Evolutionary conservation across 1,284 basidiomycete species (phyloP).

Genomic region (Naganishia albida): DNA sequence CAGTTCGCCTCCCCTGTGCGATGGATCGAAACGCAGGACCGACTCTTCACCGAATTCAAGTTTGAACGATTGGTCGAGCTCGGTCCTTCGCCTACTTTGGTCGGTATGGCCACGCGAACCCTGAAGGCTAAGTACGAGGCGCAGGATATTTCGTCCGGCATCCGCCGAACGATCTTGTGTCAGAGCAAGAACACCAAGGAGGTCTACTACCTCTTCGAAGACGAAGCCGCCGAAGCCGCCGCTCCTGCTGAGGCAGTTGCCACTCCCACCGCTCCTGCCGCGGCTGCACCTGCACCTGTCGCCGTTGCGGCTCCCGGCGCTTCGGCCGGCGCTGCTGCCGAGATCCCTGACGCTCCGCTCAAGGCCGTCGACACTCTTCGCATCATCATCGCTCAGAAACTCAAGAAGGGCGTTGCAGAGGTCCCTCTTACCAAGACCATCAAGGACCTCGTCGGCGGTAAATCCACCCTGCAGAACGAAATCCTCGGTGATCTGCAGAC

Average conservation of each 20-base stretch:
- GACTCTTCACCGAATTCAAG: slow-evolving; percentile 81
- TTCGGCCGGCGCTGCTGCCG: slow-evolving; percentile 64
- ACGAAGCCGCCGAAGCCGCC: slow-evolving; percentile 61
- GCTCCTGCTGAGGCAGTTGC: slow-evolving; percentile 52
- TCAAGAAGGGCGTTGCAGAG: slow-evolving; percentile 91
- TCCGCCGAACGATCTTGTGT: slow-evolving; percentile 80
- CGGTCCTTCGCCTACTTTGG: slow-evolving; percentile 92
- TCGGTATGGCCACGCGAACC: slow-evolving; percentile 91
- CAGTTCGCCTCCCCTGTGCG: slow-evolving; percentile 89
- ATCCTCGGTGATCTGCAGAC: slow-evolving; percentile 89
- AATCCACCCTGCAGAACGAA: slow-evolving; percentile 97
- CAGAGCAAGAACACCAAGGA: slow-evolving; percentile 94
- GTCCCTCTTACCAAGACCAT: slow-evolving; percentile 91
- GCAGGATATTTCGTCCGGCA: slow-evolving; percentile 80
- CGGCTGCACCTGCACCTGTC: slow-evolving; percentile 57
- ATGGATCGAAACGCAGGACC: slow-evolving; percentile 98
- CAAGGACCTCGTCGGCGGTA: slow-evolving; percentile 97
- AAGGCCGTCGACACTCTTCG: slow-evolving; percentile 88
- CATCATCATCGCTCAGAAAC: slow-evolving; percentile 91
- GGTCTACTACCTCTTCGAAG: slow-evolving; percentile 97
- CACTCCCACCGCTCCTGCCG: slow-evolving; percentile 50
- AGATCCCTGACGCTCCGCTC: slow-evolving; percentile 84
- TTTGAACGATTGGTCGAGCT: slow-evolving; percentile 95
- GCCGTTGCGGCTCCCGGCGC: slow-evolving; percentile 58
- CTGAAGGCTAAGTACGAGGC: slow-evolving; percentile 94